Percentiles rank a stretch among this genome's conserved stretches.
phyloP scores from a whole-genome alignment of 345 rosid genomes.

The Isatis tinctoria region DNA sequence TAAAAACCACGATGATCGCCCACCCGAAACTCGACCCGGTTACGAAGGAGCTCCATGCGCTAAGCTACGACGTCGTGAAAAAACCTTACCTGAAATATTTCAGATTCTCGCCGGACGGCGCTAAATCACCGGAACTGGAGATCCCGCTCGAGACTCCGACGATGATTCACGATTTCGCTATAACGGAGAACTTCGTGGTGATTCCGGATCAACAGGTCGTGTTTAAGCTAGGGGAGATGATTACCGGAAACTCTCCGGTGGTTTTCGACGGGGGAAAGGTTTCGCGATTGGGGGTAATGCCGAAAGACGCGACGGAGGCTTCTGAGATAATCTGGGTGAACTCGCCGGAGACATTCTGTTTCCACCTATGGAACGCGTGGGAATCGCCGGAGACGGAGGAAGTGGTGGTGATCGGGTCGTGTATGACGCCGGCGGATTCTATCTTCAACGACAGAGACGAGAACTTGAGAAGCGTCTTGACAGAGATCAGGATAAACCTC shows the following conservation, averaged over 20 bases:
- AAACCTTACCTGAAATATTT: conserved; percentile 85
- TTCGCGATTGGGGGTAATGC: conserved; percentile 66
- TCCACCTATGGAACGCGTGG: conserved; percentile 98
- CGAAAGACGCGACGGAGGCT: conserved; percentile 51
- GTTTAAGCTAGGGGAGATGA: conserved; percentile 83
- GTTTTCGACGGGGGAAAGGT: conserved; percentile 67
- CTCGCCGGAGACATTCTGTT: conserved; percentile 76
- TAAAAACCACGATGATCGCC: conserved; percentile 76
- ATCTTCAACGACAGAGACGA: conserved; percentile 90
- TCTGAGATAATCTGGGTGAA: conserved; percentile 69
- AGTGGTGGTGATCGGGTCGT: conserved; percentile 86
- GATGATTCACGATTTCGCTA: conserved; percentile 95
- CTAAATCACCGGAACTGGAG: conserved; percentile 70
- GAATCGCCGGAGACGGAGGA: conserved; percentile 79
- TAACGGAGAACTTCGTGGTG: conserved; percentile 79
- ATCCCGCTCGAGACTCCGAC: conserved; percentile 70
- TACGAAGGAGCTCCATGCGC: conserved; percentile 63
- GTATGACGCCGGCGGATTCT: conserved; percentile 96
- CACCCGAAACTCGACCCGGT: conserved; percentile 88
- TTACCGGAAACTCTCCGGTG: conserved; percentile 83
- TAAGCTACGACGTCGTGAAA: conserved; percentile 70
- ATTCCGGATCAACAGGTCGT: conserved; percentile 95
- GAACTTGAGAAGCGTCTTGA: conserved; percentile 55
- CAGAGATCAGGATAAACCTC: conserved; percentile 77
- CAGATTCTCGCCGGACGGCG: conserved; percentile 51